These are phyloP conservation scores for Trichocladium antarcticum DNA, from an alignment of 495 filamentous ascomycete species.

Conservation along the genomic window DNA sequence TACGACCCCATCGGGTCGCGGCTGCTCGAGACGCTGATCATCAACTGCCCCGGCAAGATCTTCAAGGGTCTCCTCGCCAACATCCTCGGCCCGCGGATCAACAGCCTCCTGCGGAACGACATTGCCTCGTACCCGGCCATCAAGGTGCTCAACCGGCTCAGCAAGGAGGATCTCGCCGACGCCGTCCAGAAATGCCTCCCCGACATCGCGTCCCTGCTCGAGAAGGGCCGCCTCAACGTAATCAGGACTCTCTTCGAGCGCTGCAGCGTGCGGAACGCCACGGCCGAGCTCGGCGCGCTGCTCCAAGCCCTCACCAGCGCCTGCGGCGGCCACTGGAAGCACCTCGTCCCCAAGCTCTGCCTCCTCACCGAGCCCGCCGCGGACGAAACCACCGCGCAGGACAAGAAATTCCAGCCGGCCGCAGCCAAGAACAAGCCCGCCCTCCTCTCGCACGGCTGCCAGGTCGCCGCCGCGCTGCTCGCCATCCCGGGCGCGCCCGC, in stretches of 20 bases:
- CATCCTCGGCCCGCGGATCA: conserved; percentile 64
- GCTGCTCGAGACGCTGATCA: conserved; percentile 74
- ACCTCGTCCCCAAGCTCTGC: conserved; percentile 48
- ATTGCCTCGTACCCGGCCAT: conserved; percentile 78
- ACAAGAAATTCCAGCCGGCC: conserved; percentile 19
- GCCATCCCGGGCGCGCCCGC: conserved; percentile 31
- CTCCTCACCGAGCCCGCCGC: conserved; percentile 25
- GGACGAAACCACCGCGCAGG: conserved; percentile 19
- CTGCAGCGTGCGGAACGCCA: conserved; percentile 50
- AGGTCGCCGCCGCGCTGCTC: conserved; percentile 34
- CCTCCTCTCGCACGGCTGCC: conserved; percentile 35
- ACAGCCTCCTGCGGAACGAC: conserved; percentile 71
- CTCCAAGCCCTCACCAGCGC: conserved; percentile 49
- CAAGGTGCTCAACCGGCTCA: conserved; percentile 66
- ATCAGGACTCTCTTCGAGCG: conserved; percentile 74
- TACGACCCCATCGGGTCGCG: conserved; percentile 86
- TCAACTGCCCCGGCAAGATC: conserved; percentile 66
- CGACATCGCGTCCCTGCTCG: conserved; percentile 55
- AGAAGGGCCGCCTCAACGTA: conserved; percentile 62
- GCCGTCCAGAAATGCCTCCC: conserved; percentile 58
- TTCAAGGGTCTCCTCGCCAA: conserved; percentile 75
- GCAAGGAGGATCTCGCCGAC: conserved; percentile 66
- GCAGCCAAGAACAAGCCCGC: conserved; percentile 34
- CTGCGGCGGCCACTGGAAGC: conserved; percentile 45
- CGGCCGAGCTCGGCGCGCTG: conserved; percentile 47